Percentiles rank a stretch among this genome's conserved stretches.
Conservation (phyloP, 2,329 filamentous ascomycete species). For the Myriosclerotinia duriaeana region DNA sequence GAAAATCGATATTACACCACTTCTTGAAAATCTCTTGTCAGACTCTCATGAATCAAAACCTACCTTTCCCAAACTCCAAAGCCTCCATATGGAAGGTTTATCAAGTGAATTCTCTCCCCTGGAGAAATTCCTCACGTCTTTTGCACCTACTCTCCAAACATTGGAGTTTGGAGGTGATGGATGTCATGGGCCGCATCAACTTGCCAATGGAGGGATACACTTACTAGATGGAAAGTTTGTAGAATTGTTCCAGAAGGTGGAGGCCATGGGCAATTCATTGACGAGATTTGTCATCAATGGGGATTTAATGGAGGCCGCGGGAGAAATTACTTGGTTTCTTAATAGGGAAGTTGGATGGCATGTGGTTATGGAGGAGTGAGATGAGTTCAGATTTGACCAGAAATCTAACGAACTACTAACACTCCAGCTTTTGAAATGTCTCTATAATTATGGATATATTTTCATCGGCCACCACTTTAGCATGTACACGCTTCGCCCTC, state of each 20-base stretch:
- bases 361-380: conserved; percentile 8
- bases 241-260: conserved; percentile 46
- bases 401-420: no score
- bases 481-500: no score
- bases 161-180: conserved; percentile 50
- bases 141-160: conserved; percentile 41
- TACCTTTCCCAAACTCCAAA: not conserved
- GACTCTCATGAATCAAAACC: not conserved
- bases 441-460: no score
- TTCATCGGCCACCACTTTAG: no score
- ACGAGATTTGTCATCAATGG: conserved; percentile 49
- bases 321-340: conserved; percentile 29
- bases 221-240: conserved; percentile 48
- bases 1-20: conserved; percentile 11
- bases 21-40: not conserved
- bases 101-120: conserved; percentile 3
- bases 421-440: no score
- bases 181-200: conserved; percentile 44
- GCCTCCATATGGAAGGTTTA: conserved; percentile 12
- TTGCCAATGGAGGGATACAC: conserved; percentile 47
- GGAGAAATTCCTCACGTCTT: not conserved
- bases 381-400: no score
- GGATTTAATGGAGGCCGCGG: conserved; percentile 36
- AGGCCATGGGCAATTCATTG: conserved; percentile 41
- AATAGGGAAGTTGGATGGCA: conserved; percentile 12